Conservation (phyloP, 352 stramenopile genomes). For the Blastocystis sp. region DNA sequence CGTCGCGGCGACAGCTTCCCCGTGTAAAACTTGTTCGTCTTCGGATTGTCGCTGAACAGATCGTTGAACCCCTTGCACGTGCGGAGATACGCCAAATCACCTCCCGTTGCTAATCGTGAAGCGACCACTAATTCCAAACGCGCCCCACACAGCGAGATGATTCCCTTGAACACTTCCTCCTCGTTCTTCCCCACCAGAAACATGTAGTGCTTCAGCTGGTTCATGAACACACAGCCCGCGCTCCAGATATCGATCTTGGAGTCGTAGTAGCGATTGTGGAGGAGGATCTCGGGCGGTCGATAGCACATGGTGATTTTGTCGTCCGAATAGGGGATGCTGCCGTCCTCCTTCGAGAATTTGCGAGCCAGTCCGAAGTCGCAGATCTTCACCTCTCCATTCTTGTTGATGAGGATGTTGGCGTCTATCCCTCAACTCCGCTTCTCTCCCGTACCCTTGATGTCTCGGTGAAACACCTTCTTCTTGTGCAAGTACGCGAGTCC, state of each 20-base stretch:
- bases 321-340: constrained; percentile 35
- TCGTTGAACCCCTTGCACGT: background rate
- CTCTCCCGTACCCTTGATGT: constrained; percentile 44
- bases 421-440: background rate
- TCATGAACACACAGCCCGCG: constrained; percentile 80
- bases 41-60: constrained; percentile 36
- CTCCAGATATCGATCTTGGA: constrained; percentile 87
- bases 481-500: constrained; percentile 43
- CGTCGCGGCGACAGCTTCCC: constrained; percentile 9
- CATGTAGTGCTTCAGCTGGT: constrained; percentile 36
- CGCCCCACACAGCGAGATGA: constrained; percentile 18
- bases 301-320: constrained; percentile 71
- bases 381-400: constrained; percentile 62
- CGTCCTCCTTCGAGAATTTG: constrained; percentile 43
- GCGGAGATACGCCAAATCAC: constrained; percentile 31
- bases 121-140: constrained; percentile 5
- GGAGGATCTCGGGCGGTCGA: constrained; percentile 62
- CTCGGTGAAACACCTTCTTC: constrained; percentile 50
- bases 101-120: too few species aligned
- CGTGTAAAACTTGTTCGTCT: constrained; percentile 34
- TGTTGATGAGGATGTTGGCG: constrained; percentile 59
- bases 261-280: constrained; percentile 72
- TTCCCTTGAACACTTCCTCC: constrained; percentile 13
- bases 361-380: constrained; percentile 63
- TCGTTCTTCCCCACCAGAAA: constrained; percentile 80